A percentile compares a stretch with the other conserved stretches of the same genome.
Conservation (phyloP, 768 basidiomycete species). For the Melanogaster broomeanus region DNA sequence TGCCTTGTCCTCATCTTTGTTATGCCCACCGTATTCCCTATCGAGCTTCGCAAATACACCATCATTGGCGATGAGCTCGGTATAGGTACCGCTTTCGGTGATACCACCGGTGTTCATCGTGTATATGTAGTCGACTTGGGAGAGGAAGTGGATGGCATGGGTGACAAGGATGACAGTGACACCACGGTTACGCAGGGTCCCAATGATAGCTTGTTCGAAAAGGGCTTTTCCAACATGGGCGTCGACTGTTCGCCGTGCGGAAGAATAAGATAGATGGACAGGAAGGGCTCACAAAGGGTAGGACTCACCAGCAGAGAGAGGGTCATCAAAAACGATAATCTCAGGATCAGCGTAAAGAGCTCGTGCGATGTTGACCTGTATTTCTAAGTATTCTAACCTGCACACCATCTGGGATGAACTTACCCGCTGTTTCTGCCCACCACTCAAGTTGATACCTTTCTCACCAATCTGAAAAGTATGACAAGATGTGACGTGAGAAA, state of each 20-base stretch:
- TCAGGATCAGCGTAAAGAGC: constrained; percentile 69
- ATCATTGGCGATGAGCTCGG: constrained; percentile 46
- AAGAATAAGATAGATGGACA: background rate
- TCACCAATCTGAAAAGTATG: constrained; percentile 56
- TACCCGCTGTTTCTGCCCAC: constrained; percentile 66
- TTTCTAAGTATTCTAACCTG: background rate
- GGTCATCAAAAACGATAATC: constrained; percentile 63
- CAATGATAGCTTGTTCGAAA: constrained; percentile 65
- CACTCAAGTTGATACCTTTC: constrained; percentile 67
- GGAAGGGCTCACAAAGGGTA: background rate
- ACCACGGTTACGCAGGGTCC: constrained; percentile 42
- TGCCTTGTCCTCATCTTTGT: constrained; percentile 32
- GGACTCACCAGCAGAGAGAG: constrained; percentile 56
- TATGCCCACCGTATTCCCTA: constrained; percentile 59
- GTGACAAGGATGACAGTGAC: constrained; percentile 59
- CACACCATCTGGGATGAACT: constrained; percentile 5
- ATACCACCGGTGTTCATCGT: constrained; percentile 45
- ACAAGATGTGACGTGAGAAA: background rate
- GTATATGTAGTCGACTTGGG: constrained; percentile 53
- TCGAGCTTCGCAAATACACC: constrained; percentile 61
- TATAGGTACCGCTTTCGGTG: constrained; percentile 52
- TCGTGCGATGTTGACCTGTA: constrained; percentile 66
- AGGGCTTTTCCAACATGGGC: constrained; percentile 74
- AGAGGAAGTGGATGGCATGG: constrained; percentile 56
- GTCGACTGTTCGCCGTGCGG: constrained; percentile 47